Evolutionary conservation across 306 rosid species (phyloP), one percentile per base, ranked within the genome.

Genomic region (Senna tora): DNA sequence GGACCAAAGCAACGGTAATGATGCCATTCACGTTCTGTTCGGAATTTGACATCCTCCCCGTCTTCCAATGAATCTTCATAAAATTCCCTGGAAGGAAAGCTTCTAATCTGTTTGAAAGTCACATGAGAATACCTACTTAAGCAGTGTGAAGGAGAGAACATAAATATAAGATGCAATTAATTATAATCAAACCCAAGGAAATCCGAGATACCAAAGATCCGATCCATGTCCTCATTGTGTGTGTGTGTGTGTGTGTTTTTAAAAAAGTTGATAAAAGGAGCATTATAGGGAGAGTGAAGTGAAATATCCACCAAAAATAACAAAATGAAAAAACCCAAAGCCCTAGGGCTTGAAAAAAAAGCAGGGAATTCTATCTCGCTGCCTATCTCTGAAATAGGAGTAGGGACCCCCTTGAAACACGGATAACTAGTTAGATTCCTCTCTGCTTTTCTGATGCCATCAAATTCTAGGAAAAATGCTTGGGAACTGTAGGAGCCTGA

Each of bases 41-140:
- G 84, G 51, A 17, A 66, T 83, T 61, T 52, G 28, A 90, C 71
- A 17, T 66, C 82, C 0, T 89, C 96, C 42, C 93, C 96, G 81
- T 93, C 98, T 84, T 81, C 86, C 84, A 93, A 81, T 22, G 96
- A 87, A 66, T 86, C 80, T 3, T 68, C 87, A 80, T 93, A 93
- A 83, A 93, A 90, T 86, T 93, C 96, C 65, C 60, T 77, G 22
- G 98, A 93, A 36, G 98, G 98, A 71, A 93, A 93, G 80, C 93
- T 85, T 83, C 97, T 83, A 62, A 93, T 93, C 97, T 90, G 90
- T 73, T 78, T 22, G 46, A 61, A 70, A 45, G 54, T 64, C 51
- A 51, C 62, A 43, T 38, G 60, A 74, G 14, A 55, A 77, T 11
- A 64, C 9, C 39, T 65, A 25, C 49, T 51, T 9, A n/a, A 38